These are phyloP conservation scores for Euclidium syriacum DNA, from an alignment of 345 rosid genomes.

Conservation along the genomic window DNA sequence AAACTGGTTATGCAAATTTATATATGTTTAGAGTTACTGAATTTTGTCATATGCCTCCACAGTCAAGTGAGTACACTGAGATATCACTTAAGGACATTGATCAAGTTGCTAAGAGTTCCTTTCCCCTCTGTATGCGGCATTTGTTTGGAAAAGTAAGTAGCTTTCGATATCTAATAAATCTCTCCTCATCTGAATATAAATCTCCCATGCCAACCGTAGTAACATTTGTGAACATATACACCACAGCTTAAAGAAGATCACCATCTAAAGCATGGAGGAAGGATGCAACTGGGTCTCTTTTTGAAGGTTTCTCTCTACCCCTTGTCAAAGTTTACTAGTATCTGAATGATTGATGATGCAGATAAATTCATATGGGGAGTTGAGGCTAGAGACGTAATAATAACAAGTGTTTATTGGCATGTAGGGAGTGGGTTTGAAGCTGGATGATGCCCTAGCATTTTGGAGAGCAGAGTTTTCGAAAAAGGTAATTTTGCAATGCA, in stretches of 20 bases:
- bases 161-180: too few relatives aligned
- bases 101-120: slow-evolving; percentile 66
- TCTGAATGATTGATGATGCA: not conserved
- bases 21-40: slow-evolving; percentile 9
- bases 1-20: not conserved
- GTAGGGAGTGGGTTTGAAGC: slow-evolving; percentile 85
- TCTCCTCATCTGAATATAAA: too few relatives aligned
- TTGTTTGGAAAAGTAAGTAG: slow-evolving; percentile 79
- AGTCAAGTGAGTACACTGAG: slow-evolving; percentile 69
- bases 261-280: slow-evolving; percentile 92
- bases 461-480: slow-evolving; percentile 90
- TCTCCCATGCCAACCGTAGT: not conserved
- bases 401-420: not conserved
- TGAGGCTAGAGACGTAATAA: slow-evolving; percentile 6
- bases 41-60: slow-evolving; percentile 28
- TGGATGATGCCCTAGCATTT: slow-evolving; percentile 92
- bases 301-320: slow-evolving; percentile 53
- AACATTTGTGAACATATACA: not conserved
- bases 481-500: slow-evolving; percentile 49
- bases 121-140: slow-evolving; percentile 92
- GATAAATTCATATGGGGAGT: not conserved
- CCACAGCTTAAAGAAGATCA: slow-evolving; percentile 90
- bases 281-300: slow-evolving; percentile 96
- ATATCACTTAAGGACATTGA: slow-evolving; percentile 80
- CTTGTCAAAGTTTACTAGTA: slow-evolving; percentile 9